These are phyloP conservation scores for Pezicula neosporulosa DNA, from an alignment of 2,329 filamentous ascomycete species.

Conservation along the genomic window DNA sequence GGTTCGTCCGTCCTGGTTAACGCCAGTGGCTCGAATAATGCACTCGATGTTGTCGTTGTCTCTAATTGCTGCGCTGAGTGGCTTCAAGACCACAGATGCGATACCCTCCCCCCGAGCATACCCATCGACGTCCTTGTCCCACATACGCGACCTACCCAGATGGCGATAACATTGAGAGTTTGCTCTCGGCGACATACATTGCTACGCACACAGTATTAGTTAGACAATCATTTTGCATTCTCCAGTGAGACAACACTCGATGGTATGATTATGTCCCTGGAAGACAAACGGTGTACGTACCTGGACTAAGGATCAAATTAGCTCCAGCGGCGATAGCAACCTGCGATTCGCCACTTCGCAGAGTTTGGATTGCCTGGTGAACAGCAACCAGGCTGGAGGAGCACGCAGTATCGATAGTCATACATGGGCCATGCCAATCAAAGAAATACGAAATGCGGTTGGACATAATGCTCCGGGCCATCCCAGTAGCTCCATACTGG, in stretches of 20 bases:
- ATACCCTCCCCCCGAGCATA: constrained; percentile 44
- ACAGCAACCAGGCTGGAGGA: constrained; percentile 51
- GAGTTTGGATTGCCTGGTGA: constrained; percentile 46
- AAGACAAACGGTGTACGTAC: constrained; percentile 1
- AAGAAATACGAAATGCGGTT: no score
- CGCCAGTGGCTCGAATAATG: constrained; percentile 47
- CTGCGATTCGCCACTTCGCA: constrained; percentile 37
- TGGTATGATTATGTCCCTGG: no score
- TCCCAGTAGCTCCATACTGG: constrained; percentile 19
- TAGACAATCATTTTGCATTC: no score
- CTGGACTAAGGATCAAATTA: constrained; percentile 18
- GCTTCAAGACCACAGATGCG: constrained; percentile 54
- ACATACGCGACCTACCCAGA: constrained; percentile 35
- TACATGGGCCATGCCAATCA: no score
- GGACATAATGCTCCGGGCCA: no score
- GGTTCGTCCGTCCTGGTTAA: constrained; percentile 57
- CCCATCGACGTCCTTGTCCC: constrained; percentile 5
- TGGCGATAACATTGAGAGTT: constrained; percentile 27
- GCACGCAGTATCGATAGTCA: constrained; percentile 42
- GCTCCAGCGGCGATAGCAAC: constrained; percentile 4
- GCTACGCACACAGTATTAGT: no score
- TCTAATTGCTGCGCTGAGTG: constrained; percentile 50
- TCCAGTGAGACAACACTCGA: no score
- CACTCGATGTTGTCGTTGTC: constrained; percentile 54
- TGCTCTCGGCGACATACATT: no score